Evolutionary conservation across 2,329 filamentous ascomycete species (phyloP), one percentile per base, ranked within the genome.

Genomic region (Trichoderma sp.): DNA sequence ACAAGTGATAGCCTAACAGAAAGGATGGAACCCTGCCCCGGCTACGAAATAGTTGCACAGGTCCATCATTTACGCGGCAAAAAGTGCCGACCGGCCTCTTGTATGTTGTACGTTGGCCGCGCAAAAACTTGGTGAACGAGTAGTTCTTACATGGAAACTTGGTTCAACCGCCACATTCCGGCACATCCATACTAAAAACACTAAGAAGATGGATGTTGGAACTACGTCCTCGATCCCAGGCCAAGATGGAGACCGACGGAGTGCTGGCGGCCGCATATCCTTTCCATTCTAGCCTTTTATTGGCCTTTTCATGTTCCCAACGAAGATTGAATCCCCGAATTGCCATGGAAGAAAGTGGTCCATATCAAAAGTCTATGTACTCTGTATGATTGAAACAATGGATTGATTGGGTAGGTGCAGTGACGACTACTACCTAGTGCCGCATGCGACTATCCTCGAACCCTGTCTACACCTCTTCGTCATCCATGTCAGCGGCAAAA

Each of bases 401-500:
- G 11, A 21, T 56, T 56, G 50, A 21, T 21, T 56, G 11, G 29
- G 60, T 63, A 7, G 41, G 41, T 45, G 41, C 16, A 45, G 60
- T 33, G 29, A 33, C 41, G 41, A 65, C 69, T 73, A 64, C 60
- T 53, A 41, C n/a, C 27, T 73, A 64, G 69, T 53, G 59, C n/a
- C 27, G 38, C 60, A 35, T 33, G 59, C 21, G 59, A 41, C 38
- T 21, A 72, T 63, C 69, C 38, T 65, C 69, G 21, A 7, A 18
- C 41, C 21, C 41, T 16, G 29, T 64, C 69, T 38, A 56, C 63
- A 27, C 31, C 29, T 21, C 29, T 35, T 35, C 33, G 16, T 56
- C 38, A 73, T 29, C 69, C 69, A 65, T 73, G 69, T 65, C 60
- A 27, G 60, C 69, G 59, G 59, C 38, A 53, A 50, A 63, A 50